Evolutionary conservation across 2,329 filamentous ascomycete genomes (phyloP), one percentile per base, ranked within the genome.

Genomic region (Tolypocladium tundrense): DNA sequence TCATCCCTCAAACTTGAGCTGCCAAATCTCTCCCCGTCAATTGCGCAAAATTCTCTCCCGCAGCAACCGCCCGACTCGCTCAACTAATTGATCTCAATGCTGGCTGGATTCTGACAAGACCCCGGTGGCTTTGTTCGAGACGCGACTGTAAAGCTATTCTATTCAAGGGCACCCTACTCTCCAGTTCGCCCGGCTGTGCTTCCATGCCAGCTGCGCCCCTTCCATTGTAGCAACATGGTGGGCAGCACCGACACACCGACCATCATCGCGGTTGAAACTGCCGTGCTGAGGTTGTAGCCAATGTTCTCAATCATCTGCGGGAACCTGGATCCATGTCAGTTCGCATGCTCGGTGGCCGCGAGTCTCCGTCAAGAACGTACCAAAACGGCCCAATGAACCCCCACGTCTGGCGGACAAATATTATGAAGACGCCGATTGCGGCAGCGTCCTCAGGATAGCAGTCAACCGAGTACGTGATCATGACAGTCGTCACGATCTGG

Each of bases 391-490:
- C 73, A 56, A 80, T 75, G 63, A 81, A 82, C 0, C 78, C 78
- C 76, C 76, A 82, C 1, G 75, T 77, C 50, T 81, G 78, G 9
- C 82, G 73, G 2, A 83, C 75, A 57, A 85, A 73, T 4, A 77
- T 84, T 61, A 85, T 75, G 60, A 84, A 85, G 0, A 83, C 81
- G 2, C 82, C 83, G 21, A 85, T 75, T 56, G 77, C 77, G 1
- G 77, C 77, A 0, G 80, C 74, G 45, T 82, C 75, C 35, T 79
- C 72, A 2, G 71, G 74, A 60, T 83, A 77, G 63, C 79, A 82
- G 61, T 86, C 83, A 1, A 86, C 78, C 0, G 81, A 78, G 65
- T 84, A 86, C 0, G 83, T 85, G 31, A 84, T 79, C 50, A 83
- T 65, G 2, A 85, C 78, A 0, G 83, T 85, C 0, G 83, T 85